A percentile compares a stretch with the other conserved stretches of the same genome.
Evolutionary conservation across 176 grass and related monocot species (phyloP).

Genomic region (Triticum timopheevii): DNA sequence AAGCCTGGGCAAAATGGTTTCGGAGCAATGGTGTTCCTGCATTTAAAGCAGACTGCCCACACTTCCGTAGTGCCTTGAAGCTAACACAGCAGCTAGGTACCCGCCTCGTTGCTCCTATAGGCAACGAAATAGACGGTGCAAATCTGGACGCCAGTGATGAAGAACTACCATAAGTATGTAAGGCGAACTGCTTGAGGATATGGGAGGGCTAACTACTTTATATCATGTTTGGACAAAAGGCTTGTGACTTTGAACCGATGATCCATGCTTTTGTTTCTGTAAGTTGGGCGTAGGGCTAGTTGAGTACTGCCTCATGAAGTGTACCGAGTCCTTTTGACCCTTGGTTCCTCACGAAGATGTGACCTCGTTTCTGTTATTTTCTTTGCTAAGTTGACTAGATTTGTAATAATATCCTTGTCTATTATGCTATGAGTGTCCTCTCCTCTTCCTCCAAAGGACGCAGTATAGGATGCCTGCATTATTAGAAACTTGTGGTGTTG

Average conservation of each 20-base stretch:
- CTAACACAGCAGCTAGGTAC: not conserved
- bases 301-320: not conserved
- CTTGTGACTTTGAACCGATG: not conserved
- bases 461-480: not conserved
- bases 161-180: not conserved
- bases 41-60: not conserved
- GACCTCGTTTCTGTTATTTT: not conserved
- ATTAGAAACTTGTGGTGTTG: not conserved
- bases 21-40: not conserved
- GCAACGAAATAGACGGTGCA: not conserved
- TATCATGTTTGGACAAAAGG: not conserved
- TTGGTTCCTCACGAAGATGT: not conserved
- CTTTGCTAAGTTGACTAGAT: not conserved
- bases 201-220: not conserved
- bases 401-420: not conserved
- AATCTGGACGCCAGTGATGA: not conserved
- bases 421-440: not conserved
- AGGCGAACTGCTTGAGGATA: not conserved
- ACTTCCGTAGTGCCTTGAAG: not conserved
- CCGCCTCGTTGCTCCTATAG: not conserved
- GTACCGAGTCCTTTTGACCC: not conserved
- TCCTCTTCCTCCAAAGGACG: not conserved
- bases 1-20: constrained; percentile 4
- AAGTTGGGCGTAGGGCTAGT: not conserved
- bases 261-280: not conserved